These are phyloP conservation scores for Capsella bursapastoris DNA, from an alignment of 345 rosid genomes.

Conservation along the genomic window DNA sequence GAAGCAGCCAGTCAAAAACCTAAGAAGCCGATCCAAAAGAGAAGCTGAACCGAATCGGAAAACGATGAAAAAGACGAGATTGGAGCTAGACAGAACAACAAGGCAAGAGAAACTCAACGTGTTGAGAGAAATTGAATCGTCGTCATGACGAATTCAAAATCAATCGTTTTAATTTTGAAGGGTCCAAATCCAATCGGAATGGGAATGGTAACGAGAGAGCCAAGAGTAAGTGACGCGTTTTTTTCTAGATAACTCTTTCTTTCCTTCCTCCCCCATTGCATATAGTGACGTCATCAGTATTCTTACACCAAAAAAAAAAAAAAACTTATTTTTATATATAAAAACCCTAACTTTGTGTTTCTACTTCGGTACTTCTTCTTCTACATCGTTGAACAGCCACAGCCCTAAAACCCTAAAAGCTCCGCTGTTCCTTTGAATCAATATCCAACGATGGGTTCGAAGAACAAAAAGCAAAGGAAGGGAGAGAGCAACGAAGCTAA, in stretches of 20 bases:
- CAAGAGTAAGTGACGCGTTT: constrained; percentile 17
- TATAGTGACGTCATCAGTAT: constrained; percentile 24
- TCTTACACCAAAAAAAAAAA: not conserved
- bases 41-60: constrained; percentile 18
- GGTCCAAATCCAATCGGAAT: constrained; percentile 27
- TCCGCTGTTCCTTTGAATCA: not conserved
- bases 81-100: not conserved
- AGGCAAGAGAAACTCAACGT: constrained; percentile 9
- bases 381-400: not conserved
- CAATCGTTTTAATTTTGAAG: not conserved
- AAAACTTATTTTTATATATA: not conserved
- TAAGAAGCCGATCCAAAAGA: constrained; percentile 4
- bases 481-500: constrained; percentile 10
- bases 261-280: too few species aligned
- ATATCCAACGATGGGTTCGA: constrained; percentile 31
- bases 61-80: not conserved
- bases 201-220: constrained; percentile 14
- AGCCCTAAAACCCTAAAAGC: constrained; percentile 28
- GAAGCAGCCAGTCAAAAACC: not conserved
- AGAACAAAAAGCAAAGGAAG: constrained; percentile 22
- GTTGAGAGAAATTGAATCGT: not conserved
- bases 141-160: constrained; percentile 29
- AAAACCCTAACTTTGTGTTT: constrained; percentile 15
- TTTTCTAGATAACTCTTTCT: constrained; percentile 26
- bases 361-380: not conserved